These are phyloP conservation scores for Solanum hybrid DNA, from an alignment of 305 asterid species.

Conservation along the genomic window DNA sequence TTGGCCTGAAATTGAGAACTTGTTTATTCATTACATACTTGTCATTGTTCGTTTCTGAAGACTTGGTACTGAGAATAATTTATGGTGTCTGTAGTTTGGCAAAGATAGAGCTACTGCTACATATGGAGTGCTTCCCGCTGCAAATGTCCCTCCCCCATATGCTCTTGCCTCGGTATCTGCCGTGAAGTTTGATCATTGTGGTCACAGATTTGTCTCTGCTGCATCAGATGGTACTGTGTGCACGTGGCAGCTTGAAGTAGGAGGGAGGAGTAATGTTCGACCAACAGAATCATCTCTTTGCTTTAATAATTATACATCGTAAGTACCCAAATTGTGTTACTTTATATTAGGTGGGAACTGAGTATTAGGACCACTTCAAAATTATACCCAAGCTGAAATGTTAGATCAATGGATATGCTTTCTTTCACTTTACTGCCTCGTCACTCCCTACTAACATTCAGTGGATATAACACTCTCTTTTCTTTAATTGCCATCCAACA, in stretches of 20 bases:
- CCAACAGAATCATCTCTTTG: constrained; percentile 90
- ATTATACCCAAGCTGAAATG: background rate
- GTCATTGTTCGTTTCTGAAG: background rate
- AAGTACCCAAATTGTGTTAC: constrained; percentile 20
- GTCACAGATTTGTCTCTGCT: constrained; percentile 89
- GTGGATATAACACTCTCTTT: constrained; percentile 71
- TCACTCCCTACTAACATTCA: constrained; percentile 37
- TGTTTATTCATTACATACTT: background rate
- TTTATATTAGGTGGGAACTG: background rate
- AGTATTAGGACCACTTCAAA: background rate
- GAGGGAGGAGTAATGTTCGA: constrained; percentile 82
- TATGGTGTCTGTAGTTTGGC: constrained; percentile 66
- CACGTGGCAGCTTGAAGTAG: constrained; percentile 99
- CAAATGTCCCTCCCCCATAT: constrained; percentile 90
- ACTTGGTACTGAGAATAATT: constrained; percentile 12
- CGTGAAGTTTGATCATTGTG: constrained; percentile 79
- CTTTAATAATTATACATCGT: constrained; percentile 90
- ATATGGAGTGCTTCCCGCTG: constrained; percentile 96
- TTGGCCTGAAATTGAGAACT: constrained; percentile 9
- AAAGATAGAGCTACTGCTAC: constrained; percentile 87
- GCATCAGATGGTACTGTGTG: constrained; percentile 95
- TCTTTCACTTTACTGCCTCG: background rate
- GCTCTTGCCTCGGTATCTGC: constrained; percentile 90
- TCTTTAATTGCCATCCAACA: constrained; percentile 79
- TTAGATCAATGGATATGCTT: background rate